Evolutionary conservation across 2,329 filamentous ascomycete genomes (phyloP).

Genomic region (Sporothrix pseudoabietina): DNA sequence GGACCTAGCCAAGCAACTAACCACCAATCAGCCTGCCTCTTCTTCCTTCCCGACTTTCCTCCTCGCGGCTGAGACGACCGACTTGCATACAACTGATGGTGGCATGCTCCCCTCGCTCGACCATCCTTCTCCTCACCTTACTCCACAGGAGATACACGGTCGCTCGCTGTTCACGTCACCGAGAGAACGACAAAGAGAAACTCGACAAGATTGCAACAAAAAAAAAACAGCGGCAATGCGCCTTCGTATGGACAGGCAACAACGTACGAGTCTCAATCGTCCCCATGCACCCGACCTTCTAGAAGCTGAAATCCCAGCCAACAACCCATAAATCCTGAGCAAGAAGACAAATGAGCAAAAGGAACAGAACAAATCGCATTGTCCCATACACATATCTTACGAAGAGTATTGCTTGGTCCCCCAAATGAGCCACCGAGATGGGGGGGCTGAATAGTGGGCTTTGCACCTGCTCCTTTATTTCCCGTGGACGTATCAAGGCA

Average conservation of each 20-base stretch:
- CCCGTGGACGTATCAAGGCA: background rate
- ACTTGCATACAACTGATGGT: background rate
- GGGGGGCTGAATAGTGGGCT: constrained; percentile 1
- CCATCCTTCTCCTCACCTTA: background rate
- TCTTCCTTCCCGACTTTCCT: constrained; percentile 2
- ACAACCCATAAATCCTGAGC: background rate
- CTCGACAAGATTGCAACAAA: background rate
- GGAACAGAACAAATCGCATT: background rate
- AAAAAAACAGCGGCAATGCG: background rate
- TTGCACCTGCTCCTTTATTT: constrained; percentile 1
- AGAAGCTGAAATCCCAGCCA: background rate
- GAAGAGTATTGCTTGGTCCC: background rate
- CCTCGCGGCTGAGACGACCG: constrained; percentile 13
- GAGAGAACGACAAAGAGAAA: background rate
- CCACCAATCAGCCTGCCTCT: background rate
- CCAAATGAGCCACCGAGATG: constrained; percentile 9
- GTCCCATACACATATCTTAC: background rate
- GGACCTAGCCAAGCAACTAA: background rate
- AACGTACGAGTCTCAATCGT: background rate
- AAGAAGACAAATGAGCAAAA: background rate
- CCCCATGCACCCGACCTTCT: background rate
- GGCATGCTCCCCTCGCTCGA: background rate
- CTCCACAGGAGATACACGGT: background rate
- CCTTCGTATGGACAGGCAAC: constrained; percentile 2
- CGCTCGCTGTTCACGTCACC: constrained; percentile 2